These are phyloP conservation scores for Malus sylvestris DNA, from an alignment of 306 rosid species.

Conservation along the genomic window DNA sequence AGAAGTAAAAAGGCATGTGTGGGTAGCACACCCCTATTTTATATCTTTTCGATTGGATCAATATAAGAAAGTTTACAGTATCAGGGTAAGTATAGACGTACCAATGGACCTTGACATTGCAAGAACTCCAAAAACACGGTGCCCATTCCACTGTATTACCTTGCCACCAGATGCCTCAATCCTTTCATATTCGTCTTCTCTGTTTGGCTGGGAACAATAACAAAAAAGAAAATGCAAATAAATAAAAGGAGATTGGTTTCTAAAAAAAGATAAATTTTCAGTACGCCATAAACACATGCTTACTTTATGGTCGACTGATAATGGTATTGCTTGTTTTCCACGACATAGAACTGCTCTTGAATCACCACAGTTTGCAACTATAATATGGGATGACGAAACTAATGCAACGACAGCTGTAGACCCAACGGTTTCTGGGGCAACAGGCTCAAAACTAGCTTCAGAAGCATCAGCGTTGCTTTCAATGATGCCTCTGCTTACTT, in stretches of 20 bases:
- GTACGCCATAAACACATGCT: conserved; percentile 1
- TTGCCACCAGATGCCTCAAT: conserved; percentile 57
- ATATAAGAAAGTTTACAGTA: background rate
- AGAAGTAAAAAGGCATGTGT: no score
- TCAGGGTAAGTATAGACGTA: conserved; percentile 8
- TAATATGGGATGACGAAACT: conserved; percentile 48
- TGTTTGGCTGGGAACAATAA: conserved; percentile 38
- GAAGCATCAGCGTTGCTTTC: conserved; percentile 17
- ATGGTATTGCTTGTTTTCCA: conserved; percentile 43
- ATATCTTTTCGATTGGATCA: background rate
- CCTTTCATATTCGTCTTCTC: conserved; percentile 50
- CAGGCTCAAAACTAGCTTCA: conserved; percentile 17
- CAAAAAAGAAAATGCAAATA: background rate
- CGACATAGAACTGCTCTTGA: conserved; percentile 58
- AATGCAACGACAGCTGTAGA: conserved; percentile 54
- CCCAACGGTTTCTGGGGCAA: conserved; percentile 57
- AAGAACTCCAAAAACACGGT: conserved; percentile 53
- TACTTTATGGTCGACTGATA: conserved; percentile 56
- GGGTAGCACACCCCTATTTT: background rate
- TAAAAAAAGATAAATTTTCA: background rate
- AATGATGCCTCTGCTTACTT: conserved; percentile 10
- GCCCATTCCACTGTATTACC: conserved; percentile 54
- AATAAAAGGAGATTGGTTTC: background rate
- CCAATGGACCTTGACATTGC: conserved; percentile 66
- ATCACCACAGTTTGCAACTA: conserved; percentile 57